phyloP scores from a whole-genome alignment of 1,284 basidiomycete genomes.

The Leccinum subrobustum region DNA sequence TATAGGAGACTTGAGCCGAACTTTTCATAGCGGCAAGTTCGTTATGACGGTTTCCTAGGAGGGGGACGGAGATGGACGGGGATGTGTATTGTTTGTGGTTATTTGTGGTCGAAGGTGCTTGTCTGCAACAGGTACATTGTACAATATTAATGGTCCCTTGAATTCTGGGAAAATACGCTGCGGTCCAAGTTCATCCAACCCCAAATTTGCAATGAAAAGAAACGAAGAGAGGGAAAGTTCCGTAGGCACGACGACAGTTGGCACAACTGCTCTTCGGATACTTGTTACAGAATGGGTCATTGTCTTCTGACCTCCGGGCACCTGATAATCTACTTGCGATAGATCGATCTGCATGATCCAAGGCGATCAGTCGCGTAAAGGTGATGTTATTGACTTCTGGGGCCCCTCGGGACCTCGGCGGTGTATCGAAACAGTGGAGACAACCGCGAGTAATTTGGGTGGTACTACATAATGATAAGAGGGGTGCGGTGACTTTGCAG shows the following conservation, averaged over 20 bases:
- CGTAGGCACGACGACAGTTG: slow-evolving; percentile 18
- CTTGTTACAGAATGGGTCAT: not conserved
- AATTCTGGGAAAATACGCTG: not conserved
- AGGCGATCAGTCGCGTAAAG: not conserved
- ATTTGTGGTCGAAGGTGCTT: slow-evolving; percentile 7
- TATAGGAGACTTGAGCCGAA: not conserved
- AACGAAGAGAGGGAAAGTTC: not conserved
- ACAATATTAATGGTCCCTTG: not conserved
- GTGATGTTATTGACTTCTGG: not conserved
- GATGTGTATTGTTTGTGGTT: slow-evolving; percentile 8
- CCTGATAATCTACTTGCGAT: not conserved
- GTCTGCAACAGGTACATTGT: not conserved
- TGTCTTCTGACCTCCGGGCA: not conserved
- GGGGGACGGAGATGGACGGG: slow-evolving; percentile 7
- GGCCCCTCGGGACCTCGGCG: slow-evolving; percentile 32
- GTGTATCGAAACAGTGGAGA: not conserved
- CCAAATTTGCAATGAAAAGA: slow-evolving; percentile 1
- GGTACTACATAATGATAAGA: not conserved
- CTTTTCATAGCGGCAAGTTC: slow-evolving; percentile 52
- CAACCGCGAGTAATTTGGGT: not conserved
- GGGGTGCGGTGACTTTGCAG: not conserved
- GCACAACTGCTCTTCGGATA: not conserved
- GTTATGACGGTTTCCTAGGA: slow-evolving; percentile 44
- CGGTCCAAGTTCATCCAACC: slow-evolving; percentile 3
- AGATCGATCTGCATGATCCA: slow-evolving; percentile 2